Conservation (phyloP, 345 rosid species). For the Syzygium grande region DNA sequence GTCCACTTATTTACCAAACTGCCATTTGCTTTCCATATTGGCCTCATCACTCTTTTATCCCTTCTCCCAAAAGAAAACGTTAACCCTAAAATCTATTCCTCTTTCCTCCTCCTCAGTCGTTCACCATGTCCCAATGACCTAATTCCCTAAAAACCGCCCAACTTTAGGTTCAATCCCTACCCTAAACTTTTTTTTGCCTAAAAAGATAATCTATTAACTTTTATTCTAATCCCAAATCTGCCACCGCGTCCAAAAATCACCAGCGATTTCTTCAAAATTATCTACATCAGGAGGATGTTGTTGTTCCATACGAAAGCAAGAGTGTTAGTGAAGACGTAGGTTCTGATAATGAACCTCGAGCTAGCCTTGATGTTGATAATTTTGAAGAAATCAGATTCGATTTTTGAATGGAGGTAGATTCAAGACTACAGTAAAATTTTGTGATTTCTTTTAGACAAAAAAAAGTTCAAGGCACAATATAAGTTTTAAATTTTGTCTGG, state of each 20-base stretch:
- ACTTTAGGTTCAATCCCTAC: not conserved
- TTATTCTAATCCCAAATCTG: not conserved
- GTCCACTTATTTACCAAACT: not conserved
- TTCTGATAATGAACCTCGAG: not conserved
- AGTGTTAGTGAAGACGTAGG: not conserved
- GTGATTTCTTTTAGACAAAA: not conserved
- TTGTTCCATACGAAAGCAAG: not conserved
- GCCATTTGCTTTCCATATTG: not conserved
- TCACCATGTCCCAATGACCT: not conserved
- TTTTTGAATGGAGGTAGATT: not conserved
- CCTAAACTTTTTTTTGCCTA: not conserved
- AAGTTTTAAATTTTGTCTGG: not conserved
- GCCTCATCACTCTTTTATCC: not conserved
- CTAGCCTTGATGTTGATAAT: not conserved
- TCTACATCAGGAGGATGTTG: not conserved
- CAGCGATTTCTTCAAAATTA: not conserved
- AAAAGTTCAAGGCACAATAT: not conserved
- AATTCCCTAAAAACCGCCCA: not conserved
- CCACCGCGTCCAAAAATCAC: not conserved
- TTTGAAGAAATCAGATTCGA: too few relatives aligned
- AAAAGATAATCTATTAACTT: not conserved
- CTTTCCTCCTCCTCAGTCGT: not conserved
- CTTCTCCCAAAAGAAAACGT: not conserved
- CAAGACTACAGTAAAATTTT: too few relatives aligned
- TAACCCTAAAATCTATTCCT: not conserved